A percentile compares a stretch with the other conserved stretches of the same genome.
Conservation (phyloP, 1,284 basidiomycete species). For the Gymnopus androsaceus region DNA sequence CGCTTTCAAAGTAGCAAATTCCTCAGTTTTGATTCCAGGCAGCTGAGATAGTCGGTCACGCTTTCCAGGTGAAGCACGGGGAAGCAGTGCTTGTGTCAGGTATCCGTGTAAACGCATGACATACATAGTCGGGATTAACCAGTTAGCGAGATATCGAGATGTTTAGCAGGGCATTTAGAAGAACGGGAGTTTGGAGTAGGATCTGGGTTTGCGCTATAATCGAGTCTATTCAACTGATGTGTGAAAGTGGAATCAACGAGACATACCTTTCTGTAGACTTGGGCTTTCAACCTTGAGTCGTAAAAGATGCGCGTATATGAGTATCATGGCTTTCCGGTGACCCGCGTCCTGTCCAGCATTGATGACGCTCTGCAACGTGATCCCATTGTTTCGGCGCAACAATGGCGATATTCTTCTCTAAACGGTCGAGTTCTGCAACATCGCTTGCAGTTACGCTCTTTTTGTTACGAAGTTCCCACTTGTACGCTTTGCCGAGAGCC, state of each 20-base stretch:
- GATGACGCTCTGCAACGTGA: slow-evolving; percentile 37
- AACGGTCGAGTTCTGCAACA: slow-evolving; percentile 50
- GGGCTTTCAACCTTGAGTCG: slow-evolving; percentile 65
- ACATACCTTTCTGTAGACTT: slow-evolving; percentile 64
- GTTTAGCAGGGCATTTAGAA: slow-evolving; percentile 82
- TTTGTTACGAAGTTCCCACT: slow-evolving; percentile 52
- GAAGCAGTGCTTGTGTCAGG: slow-evolving; percentile 84
- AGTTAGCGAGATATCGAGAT: slow-evolving; percentile 88
- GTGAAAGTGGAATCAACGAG: neutral
- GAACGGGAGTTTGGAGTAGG: slow-evolving; percentile 69
- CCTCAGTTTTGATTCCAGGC: slow-evolving; percentile 64
- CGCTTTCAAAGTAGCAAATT: slow-evolving; percentile 46
- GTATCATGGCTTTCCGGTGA: slow-evolving; percentile 56
- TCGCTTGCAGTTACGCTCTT: slow-evolving; percentile 29
- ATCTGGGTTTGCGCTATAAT: slow-evolving; percentile 65
- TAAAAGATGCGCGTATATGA: slow-evolving; percentile 88
- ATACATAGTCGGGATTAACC: slow-evolving; percentile 82
- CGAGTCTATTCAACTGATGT: neutral
- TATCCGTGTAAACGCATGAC: slow-evolving; percentile 85
- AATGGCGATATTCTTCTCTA: slow-evolving; percentile 60
- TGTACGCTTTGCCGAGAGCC: slow-evolving; percentile 74
- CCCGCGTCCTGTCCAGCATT: slow-evolving; percentile 38
- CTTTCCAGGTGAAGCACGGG: slow-evolving; percentile 28
- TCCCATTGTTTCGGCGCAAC: slow-evolving; percentile 56
- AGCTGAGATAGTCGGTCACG: slow-evolving; percentile 67